Evolutionary conservation across 306 rosid species (phyloP).

Genomic region (Castanopsis chinensis): DNA sequence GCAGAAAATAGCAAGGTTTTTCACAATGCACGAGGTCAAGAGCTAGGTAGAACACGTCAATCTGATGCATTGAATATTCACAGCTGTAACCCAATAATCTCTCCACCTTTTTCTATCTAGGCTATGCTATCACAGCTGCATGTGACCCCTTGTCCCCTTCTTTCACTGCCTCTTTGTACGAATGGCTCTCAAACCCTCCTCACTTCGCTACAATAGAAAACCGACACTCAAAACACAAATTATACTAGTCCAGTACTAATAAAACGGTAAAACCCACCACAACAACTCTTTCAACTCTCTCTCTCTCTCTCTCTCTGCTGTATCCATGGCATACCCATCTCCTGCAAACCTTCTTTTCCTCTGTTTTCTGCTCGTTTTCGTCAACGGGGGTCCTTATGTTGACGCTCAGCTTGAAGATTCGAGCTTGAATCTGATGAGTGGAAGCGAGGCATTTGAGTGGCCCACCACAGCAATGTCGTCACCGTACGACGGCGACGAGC

Average conservation of each 20-base stretch:
- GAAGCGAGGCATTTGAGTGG: constrained; percentile 55
- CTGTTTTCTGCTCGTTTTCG: constrained; percentile 8
- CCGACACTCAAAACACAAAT: not conserved
- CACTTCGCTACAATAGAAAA: not conserved
- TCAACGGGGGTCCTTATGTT: not conserved
- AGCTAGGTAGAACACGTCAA: constrained; percentile 9
- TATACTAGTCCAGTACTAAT: too few species aligned
- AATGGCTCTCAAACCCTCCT: not conserved
- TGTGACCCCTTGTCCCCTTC: constrained; percentile 47
- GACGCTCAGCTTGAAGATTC: constrained; percentile 53
- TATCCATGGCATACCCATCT: constrained; percentile 29
- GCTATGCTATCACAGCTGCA: constrained; percentile 39
- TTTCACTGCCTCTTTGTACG: not conserved
- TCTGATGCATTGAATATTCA: constrained; percentile 42
- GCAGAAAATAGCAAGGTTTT: too few species aligned
- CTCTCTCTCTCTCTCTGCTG: not conserved
- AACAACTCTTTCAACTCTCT: too few species aligned
- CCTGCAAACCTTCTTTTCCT: constrained; percentile 12
- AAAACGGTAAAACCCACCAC: too few species aligned
- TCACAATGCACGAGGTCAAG: not conserved
- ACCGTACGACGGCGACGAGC: constrained; percentile 21
- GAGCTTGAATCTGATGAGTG: constrained; percentile 43
- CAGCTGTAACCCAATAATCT: constrained; percentile 62
- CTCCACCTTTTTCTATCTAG: not conserved
- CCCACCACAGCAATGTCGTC: constrained; percentile 53